Evolutionary conservation across 164 flowering plant genomes (phyloP).

Genomic region (Magnolia sinica): DNA sequence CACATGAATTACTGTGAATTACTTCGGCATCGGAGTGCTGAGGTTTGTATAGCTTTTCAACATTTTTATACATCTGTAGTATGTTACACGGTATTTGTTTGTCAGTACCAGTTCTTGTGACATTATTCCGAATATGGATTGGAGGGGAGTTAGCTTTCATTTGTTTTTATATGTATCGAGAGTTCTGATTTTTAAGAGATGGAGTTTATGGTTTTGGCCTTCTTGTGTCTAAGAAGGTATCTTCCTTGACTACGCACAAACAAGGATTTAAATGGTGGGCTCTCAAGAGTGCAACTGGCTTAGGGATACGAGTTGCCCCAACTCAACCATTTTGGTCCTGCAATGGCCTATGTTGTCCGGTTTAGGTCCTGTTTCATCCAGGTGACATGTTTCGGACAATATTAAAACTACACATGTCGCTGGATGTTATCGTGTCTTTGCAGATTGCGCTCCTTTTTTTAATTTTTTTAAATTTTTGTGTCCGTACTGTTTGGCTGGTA

Average conservation of each 20-base stretch:
- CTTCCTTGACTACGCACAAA: not conserved
- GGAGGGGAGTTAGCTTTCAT: not conserved
- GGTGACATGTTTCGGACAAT: no score
- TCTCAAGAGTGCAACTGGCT: not conserved
- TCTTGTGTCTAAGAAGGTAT: not conserved
- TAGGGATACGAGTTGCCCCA: not conserved
- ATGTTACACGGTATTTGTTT: not conserved
- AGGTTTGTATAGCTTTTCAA: not conserved
- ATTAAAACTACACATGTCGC: no score
- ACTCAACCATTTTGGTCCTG: not conserved
- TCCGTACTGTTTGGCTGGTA: not conserved
- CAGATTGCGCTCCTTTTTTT: not conserved
- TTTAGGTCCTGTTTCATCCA: not conserved
- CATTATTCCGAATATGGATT: not conserved
- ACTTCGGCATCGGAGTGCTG: not conserved
- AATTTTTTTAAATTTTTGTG: no score
- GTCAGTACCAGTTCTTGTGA: not conserved
- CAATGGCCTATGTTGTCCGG: not conserved
- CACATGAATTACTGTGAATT: not conserved
- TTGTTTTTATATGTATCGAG: not conserved
- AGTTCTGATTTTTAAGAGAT: not conserved
- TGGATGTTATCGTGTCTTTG: not conserved
- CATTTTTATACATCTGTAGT: not conserved
- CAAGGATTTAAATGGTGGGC: not conserved
- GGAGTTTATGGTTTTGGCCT: not conserved